A percentile compares a stretch with the other conserved stretches of the same genome.
Evolutionary conservation across 1,284 basidiomycete genomes (phyloP).

Genomic region (Microbotryum violaceum): DNA sequence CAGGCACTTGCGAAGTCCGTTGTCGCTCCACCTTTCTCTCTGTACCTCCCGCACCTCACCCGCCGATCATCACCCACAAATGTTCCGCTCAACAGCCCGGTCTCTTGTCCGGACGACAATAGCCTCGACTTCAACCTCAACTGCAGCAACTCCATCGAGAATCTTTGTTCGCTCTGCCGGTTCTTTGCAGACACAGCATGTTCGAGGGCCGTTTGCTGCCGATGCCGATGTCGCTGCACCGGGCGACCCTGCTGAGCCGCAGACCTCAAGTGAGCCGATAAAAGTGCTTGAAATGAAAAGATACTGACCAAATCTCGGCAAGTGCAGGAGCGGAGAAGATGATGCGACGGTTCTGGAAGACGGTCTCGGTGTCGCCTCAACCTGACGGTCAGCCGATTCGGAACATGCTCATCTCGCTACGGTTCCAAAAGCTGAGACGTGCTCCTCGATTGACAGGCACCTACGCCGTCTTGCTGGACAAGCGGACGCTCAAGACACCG

Average conservation of each 20-base stretch:
- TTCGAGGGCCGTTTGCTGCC: neutral
- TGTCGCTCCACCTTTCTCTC: neutral
- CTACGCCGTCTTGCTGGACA: slow-evolving; percentile 70
- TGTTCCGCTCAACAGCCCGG: neutral
- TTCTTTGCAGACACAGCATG: neutral
- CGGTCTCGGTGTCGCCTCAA: slow-evolving; percentile 60
- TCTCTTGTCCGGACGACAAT: neutral
- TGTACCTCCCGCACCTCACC: too few relatives aligned
- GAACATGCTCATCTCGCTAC: neutral
- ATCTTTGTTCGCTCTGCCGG: neutral
- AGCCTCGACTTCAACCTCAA: neutral
- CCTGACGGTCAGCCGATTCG: slow-evolving; percentile 40
- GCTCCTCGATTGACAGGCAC: slow-evolving; percentile 41
- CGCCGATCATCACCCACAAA: neutral
- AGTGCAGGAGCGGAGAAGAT: slow-evolving; percentile 70
- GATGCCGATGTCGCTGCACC: slow-evolving; percentile 16
- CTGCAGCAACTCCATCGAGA: neutral
- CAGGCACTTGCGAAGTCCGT: too few relatives aligned
- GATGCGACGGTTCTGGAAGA: slow-evolving; percentile 84
- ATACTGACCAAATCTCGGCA: neutral
- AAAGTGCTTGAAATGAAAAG: neutral
- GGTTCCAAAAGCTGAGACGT: neutral
- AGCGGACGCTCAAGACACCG: slow-evolving; percentile 78
- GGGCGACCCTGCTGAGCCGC: slow-evolving; percentile 16
- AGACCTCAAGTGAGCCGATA: slow-evolving; percentile 17